phyloP scores from a whole-genome alignment of 2,329 filamentous ascomycete species.

The Cytospora paraplurivora region DNA sequence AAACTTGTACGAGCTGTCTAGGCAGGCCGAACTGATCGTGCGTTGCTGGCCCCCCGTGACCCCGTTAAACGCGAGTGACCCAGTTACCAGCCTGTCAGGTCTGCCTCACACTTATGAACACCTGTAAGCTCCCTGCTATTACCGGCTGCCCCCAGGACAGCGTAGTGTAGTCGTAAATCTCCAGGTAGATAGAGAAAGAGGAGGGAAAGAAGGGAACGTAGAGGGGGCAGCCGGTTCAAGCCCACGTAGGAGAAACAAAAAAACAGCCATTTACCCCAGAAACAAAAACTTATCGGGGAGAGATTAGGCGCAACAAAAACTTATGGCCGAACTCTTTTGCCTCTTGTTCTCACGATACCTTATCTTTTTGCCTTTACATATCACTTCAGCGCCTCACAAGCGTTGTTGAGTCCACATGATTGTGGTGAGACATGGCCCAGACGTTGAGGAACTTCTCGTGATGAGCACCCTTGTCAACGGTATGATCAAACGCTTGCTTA shows the following conservation, averaged over 20 bases:
- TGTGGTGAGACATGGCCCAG: too few relatives aligned
- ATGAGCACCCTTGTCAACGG: too few relatives aligned
- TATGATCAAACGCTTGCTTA: too few relatives aligned
- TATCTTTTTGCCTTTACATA: background rate
- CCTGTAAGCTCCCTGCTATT: background rate
- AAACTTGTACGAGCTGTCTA: background rate
- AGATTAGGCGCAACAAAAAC: background rate
- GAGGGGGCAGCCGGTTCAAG: background rate
- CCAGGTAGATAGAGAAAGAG: background rate
- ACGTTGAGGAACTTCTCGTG: too few relatives aligned
- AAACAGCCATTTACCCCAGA: background rate
- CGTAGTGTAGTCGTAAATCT: too few relatives aligned
- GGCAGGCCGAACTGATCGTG: background rate
- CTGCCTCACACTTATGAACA: background rate
- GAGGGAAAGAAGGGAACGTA: background rate
- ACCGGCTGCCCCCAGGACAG: background rate
- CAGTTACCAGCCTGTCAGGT: background rate
- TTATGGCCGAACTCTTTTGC: background rate
- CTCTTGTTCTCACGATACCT: too few relatives aligned
- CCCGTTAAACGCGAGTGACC: background rate
- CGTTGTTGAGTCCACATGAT: too few relatives aligned
- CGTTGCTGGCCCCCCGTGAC: background rate
- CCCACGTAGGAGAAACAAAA: background rate
- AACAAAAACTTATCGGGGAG: background rate
- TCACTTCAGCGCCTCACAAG: too few relatives aligned